Conservation (phyloP, 352 stramenopile genomes). For the Phytophthora sojae region DNA sequence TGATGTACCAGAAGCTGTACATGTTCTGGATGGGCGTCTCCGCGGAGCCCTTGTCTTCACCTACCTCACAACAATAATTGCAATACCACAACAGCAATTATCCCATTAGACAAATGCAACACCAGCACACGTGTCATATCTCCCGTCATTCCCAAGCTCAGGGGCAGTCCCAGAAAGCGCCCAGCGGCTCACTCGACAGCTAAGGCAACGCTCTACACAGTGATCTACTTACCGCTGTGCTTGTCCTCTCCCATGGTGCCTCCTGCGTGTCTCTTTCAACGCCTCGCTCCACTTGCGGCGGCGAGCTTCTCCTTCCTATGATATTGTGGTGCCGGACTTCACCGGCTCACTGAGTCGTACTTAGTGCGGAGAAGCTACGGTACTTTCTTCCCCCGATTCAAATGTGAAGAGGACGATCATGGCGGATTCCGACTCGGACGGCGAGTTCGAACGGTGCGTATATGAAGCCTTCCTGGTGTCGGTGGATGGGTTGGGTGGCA, state of each 20-base stretch:
- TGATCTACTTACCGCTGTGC: conserved; percentile 28
- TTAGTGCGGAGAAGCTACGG: conserved; percentile 11
- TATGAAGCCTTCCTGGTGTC: background rate
- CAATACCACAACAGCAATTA: conserved; percentile 18
- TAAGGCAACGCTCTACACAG: background rate
- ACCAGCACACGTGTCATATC: conserved; percentile 8
- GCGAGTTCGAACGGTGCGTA: conserved; percentile 70
- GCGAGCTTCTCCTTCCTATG: conserved; percentile 4
- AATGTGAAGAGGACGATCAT: conserved; percentile 4
- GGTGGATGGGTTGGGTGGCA: background rate
- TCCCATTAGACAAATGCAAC: conserved; percentile 11
- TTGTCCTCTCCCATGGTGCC: conserved; percentile 61
- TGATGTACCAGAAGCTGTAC: conserved; percentile 93
- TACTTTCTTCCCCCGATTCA: conserved; percentile 22
- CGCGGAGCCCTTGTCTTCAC: conserved; percentile 32
- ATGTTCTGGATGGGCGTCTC: conserved; percentile 89
- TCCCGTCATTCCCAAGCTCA: conserved; percentile 1
- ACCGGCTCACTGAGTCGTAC: conserved; percentile 15
- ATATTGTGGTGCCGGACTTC: conserved; percentile 14
- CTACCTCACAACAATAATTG: conserved; percentile 23
- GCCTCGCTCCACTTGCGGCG: conserved; percentile 4
- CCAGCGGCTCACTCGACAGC: conserved; percentile 1
- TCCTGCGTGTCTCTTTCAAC: background rate
- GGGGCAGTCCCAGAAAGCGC: background rate
- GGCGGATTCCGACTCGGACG: conserved; percentile 56